These are phyloP conservation scores for Candida boidinii DNA, from an alignment of 805 yeast genomes.

Conservation along the genomic window DNA sequence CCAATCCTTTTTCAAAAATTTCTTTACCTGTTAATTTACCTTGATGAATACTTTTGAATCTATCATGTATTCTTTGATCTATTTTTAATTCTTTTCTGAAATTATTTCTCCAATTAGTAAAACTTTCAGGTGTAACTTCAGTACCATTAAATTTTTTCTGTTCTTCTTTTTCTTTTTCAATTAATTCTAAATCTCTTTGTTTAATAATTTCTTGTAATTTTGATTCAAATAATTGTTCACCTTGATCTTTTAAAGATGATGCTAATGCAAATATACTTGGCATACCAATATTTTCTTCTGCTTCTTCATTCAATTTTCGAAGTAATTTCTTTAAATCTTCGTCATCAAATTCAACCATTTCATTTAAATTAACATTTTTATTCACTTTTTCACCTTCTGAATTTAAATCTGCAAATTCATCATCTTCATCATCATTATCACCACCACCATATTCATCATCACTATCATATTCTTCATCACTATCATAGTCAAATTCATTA, in stretches of 20 bases:
- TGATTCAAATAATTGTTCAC: conserved; percentile 58
- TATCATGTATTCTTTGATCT: conserved; percentile 46
- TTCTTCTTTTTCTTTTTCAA: conserved; percentile 68
- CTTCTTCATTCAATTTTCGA: conserved; percentile 42
- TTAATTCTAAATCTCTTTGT: conserved; percentile 45
- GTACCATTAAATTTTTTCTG: conserved; percentile 90
- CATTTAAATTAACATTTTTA: conserved; percentile 46
- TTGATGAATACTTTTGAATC: conserved; percentile 50
- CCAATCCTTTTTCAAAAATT: conserved; percentile 85
- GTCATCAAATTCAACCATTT: conserved; percentile 44
- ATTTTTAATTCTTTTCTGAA: conserved; percentile 70
- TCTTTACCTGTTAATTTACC: conserved; percentile 83
- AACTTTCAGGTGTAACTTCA: conserved; percentile 75
- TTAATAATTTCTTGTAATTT: conserved; percentile 48
- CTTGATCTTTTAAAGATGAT: conserved; percentile 71
- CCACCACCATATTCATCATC: conserved; percentile 27
- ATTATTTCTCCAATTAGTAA: conserved; percentile 56
- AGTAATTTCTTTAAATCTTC: conserved; percentile 35
- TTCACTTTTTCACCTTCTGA: conserved; percentile 24
- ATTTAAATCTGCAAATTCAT: conserved; percentile 37
- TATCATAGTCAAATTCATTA: conserved; percentile 20
- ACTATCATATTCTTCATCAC: conserved; percentile 12
- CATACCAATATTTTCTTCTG: conserved; percentile 77
- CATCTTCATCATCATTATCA: conserved; percentile 29
- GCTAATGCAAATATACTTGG: conserved; percentile 83